phyloP scores from a whole-genome alignment of 192 early-diverging fungal genomes.

The Dispira simplex region DNA sequence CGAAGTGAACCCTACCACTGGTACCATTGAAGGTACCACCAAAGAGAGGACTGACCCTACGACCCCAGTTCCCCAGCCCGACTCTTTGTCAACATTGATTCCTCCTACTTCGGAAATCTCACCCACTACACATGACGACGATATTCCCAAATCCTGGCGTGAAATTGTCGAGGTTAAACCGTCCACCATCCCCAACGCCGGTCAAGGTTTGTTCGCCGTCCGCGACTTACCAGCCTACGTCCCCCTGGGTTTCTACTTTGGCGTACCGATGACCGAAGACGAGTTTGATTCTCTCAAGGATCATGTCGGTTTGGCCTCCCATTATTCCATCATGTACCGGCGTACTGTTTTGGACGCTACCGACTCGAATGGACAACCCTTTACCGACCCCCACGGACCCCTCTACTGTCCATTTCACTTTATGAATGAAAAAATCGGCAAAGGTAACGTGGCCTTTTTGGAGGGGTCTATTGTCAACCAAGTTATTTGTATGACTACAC shows the following conservation, averaged over 20 bases:
- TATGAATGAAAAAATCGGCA: constrained; percentile 60
- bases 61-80: not conserved
- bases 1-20: not conserved
- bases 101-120: not conserved
- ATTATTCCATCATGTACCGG: constrained; percentile 84
- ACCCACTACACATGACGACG: not conserved
- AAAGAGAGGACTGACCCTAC: not conserved
- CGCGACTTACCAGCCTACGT: constrained; percentile 53
- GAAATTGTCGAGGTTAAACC: constrained; percentile 47
- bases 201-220: constrained; percentile 60
- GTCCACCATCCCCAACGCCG: constrained; percentile 49
- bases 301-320: constrained; percentile 51
- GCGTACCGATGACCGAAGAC: constrained; percentile 90
- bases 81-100: not conserved
- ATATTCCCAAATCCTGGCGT: constrained; percentile 33
- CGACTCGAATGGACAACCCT: constrained; percentile 61
- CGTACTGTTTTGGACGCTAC: constrained; percentile 87
- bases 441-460: constrained; percentile 56
- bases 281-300: constrained; percentile 87
- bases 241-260: constrained; percentile 86
- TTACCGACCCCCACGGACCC: constrained; percentile 35
- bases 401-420: constrained; percentile 84
- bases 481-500: constrained; percentile 62
- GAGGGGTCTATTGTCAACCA: constrained; percentile 76
- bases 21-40: not conserved